Percentiles rank a stretch among this genome's conserved stretches.
Conservation (phyloP, 495 filamentous ascomycete species). For the Lasiosphaeris hirsuta region DNA sequence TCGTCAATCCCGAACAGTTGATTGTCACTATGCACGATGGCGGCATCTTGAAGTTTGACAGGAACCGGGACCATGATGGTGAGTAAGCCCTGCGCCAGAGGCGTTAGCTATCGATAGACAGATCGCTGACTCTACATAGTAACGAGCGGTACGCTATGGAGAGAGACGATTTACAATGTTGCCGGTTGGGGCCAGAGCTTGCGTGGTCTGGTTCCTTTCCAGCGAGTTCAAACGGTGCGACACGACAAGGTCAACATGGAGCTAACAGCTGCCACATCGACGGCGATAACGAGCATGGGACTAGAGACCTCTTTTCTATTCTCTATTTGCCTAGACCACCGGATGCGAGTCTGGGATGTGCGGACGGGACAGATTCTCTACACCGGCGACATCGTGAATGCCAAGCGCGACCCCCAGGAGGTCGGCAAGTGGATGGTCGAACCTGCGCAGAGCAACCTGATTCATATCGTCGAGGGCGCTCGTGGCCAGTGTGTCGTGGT, state of each 20-base stretch:
- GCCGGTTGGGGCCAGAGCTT: constrained; percentile 72
- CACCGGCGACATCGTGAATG: constrained; percentile 66
- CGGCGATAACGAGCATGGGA: constrained; percentile 48
- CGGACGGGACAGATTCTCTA: constrained; percentile 66
- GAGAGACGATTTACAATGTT: constrained; percentile 74
- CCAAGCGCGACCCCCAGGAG: constrained; percentile 50
- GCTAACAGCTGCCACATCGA: constrained; percentile 58
- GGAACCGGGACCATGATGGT: constrained; percentile 65
- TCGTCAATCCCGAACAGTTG: constrained; percentile 66
- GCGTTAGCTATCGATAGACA: neutral
- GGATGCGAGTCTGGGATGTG: constrained; percentile 81
- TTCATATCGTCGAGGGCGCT: constrained; percentile 66
- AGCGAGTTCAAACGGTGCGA: constrained; percentile 60
- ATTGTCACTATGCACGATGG: constrained; percentile 83
- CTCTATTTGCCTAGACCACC: constrained; percentile 82
- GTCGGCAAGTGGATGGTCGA: constrained; percentile 68
- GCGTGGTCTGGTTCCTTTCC: constrained; percentile 67
- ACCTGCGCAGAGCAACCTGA: constrained; percentile 64
- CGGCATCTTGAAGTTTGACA: constrained; percentile 68
- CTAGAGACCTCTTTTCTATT: constrained; percentile 60
- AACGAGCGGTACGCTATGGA: constrained; percentile 59
- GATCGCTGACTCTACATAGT: constrained; percentile 14
- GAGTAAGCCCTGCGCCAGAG: constrained; percentile 20
- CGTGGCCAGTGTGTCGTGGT: constrained; percentile 68
- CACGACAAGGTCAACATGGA: constrained; percentile 67